Evolutionary conservation across 208 protist species (phyloP), one percentile per base, ranked within the genome.

Genomic region (Strigomonas culicis): DNA sequence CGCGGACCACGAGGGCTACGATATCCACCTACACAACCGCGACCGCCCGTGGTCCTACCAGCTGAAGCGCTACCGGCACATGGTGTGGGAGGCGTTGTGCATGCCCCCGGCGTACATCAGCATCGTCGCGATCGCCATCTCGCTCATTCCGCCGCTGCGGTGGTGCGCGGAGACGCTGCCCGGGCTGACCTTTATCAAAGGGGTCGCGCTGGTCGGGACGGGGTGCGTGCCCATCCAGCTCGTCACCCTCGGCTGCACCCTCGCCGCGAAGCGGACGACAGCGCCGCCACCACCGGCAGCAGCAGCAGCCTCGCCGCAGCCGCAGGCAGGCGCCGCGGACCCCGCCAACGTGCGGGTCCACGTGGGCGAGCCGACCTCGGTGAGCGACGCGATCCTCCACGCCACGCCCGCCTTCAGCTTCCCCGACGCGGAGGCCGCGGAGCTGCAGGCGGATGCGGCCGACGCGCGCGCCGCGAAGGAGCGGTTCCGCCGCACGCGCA

Each of bases 191-290:
- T 39, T 80, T 32, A 61, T 85, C 22, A 57, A 65, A 53, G 79
- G 79, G 19, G 34, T 81, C 30, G 47, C 51, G 17, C 27, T 75
- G 15, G 41, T 85, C 17, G 79, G 75, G 30, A 51, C 61, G 2
- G 75, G 70, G 15, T 72, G 75, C 44, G 72, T 81, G 22, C 79
- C 79, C 1, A 22, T 85, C n/a, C 68, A 75, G 63, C 60, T 85
- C 22, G 25, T 85, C 31, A 49, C 73, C 4, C 57, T 85, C 7
- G 79, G 79, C 7, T 56, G 64, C 47, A 79, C 64, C 24, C 63
- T 85, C 27, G 60, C 71, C 46, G 7, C 49, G n/a, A 13, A 46
- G n/a, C 24, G 24, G n/a, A 19, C 13, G 24, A 19, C 11, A 8
- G 49, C 49, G n/a, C 49, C 49, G n/a, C 7, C 49, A 13, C 24